Evolutionary conservation across 306 rosid genomes (phyloP).

Genomic region (Medicago arabica): DNA sequence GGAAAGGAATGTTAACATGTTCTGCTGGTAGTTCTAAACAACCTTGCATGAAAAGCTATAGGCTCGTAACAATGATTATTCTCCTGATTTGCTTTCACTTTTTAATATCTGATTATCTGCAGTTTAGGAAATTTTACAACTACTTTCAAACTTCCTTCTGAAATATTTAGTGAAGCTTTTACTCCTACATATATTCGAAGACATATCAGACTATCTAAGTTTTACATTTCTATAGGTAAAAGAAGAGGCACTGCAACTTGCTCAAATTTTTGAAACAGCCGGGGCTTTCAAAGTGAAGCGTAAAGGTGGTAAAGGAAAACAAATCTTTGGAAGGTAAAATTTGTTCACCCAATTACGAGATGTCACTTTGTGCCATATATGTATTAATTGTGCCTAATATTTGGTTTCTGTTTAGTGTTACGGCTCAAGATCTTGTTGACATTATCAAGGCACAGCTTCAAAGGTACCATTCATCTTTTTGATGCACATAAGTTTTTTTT

Average conservation of each 20-base stretch:
- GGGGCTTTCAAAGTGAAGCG: slow-evolving; percentile 97
- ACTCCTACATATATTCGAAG: slow-evolving; percentile 4
- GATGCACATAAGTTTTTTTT: slow-evolving; percentile 4
- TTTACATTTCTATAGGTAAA: slow-evolving; percentile 63
- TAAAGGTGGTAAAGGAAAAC: slow-evolving; percentile 97
- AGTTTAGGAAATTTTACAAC: not conserved
- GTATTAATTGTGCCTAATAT: slow-evolving; percentile 45
- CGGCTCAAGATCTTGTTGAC: slow-evolving; percentile 95
- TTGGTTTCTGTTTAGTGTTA: slow-evolving; percentile 64
- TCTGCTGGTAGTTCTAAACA: not conserved
- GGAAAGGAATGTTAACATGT: slow-evolving; percentile 18
- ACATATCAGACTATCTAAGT: slow-evolving; percentile 8
- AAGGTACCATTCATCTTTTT: slow-evolving; percentile 58
- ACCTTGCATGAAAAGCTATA: slow-evolving; percentile 26
- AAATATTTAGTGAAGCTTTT: not conserved
- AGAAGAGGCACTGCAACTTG: slow-evolving; percentile 96
- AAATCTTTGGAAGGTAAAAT: slow-evolving; percentile 85
- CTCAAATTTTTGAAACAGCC: slow-evolving; percentile 80
- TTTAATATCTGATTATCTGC: slow-evolving; percentile 8
- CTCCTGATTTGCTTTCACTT: not conserved
- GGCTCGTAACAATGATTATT: not conserved
- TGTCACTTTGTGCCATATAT: slow-evolving; percentile 15
- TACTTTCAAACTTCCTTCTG: slow-evolving; percentile 11
- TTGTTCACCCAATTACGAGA: slow-evolving; percentile 19
- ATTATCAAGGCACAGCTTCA: slow-evolving; percentile 96